These are phyloP conservation scores for Xenoacremonium recifei DNA, from an alignment of 2,329 filamentous ascomycete genomes.

Conservation along the genomic window DNA sequence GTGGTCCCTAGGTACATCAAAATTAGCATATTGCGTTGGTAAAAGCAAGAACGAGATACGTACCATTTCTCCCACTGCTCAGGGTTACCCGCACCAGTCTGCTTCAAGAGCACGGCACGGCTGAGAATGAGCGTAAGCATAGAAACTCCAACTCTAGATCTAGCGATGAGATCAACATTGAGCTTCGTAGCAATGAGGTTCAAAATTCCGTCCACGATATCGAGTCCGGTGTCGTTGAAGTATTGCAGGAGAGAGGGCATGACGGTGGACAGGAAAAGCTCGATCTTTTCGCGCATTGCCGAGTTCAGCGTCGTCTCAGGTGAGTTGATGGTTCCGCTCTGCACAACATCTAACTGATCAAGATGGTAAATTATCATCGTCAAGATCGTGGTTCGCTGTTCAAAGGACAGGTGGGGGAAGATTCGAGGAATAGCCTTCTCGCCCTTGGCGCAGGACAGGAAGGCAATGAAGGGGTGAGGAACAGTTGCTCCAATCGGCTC, in stretches of 20 bases:
- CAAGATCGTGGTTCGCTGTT: slow-evolving; percentile 90
- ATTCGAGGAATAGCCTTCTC: slow-evolving; percentile 95
- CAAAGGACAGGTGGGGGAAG: slow-evolving; percentile 87
- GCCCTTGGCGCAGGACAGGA: slow-evolving; percentile 91
- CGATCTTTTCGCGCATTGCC: slow-evolving; percentile 84
- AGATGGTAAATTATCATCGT: slow-evolving; percentile 96
- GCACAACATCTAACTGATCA: slow-evolving; percentile 87
- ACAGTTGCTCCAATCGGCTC: slow-evolving; percentile 80
- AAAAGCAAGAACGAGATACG: slow-evolving; percentile 22
- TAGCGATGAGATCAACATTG: slow-evolving; percentile 80
- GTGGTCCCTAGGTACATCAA: slow-evolving; percentile 58
- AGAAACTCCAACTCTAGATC: slow-evolving; percentile 82
- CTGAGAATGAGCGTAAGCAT: slow-evolving; percentile 94
- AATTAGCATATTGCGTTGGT: slow-evolving; percentile 28
- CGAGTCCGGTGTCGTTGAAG: slow-evolving; percentile 84
- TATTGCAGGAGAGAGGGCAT: slow-evolving; percentile 89
- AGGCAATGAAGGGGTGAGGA: slow-evolving; percentile 91
- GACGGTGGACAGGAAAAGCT: slow-evolving; percentile 83
- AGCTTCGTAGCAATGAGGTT: slow-evolving; percentile 81
- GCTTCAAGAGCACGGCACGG: slow-evolving; percentile 89
- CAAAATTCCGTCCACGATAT: slow-evolving; percentile 87
- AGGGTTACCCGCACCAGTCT: slow-evolving; percentile 68
- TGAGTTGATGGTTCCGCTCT: slow-evolving; percentile 70
- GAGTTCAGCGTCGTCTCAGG: slow-evolving; percentile 72
- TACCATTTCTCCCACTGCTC: slow-evolving; percentile 80